Evolutionary conservation across 768 basidiomycete species (phyloP), one percentile per base, ranked within the genome.

Genomic region (Cystofilobasidium macerans): DNA sequence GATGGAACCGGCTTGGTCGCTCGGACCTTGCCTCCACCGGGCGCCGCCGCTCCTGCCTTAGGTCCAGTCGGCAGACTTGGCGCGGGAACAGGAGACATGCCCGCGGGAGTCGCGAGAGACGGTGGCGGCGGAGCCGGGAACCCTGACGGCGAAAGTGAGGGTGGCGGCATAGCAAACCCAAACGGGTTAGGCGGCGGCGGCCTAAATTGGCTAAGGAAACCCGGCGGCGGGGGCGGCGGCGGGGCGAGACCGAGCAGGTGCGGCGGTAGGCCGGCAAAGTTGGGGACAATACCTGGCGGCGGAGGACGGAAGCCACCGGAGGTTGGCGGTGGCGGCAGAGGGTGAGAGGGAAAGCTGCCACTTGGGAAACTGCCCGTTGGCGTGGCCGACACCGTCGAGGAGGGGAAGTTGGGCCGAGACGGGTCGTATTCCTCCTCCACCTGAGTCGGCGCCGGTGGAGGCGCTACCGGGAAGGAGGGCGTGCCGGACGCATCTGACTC

Each of bases 351-450:
- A 38, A 38, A 24, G 3, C 24, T n/a, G 20, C n/a, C 28, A 53
- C 26, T 20, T 28, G 62, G 35, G 35, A 18, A 32, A n/a, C 33
- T n/a, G 62, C 24, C 53, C 26, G 45, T 48, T n/a, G 54, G 30
- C 16, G 62, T 28, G n/a, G 32, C 20, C 38, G 65, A 26, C 22
- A n/a, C 38, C 28, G 40, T 38, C 4, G 33, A 54, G 1, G 42
- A 20, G 26, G 60, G 40, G 12, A 56, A 53, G 42, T 38, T 61
- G 24, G 65, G 65, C 26, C 51, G 47, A 4, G 65, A 56, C 2
- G 65, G 65, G 32, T 67, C 65, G 40, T 67, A 67, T 22, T 67
- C 65, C 28, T 67, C 60, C n/a, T 66, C 59, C 40, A 36, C 5
- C 22, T 8, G 36, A 24, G 33, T 5, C 6, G 8, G 3, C 9